Evolutionary conservation across 805 yeast species (phyloP).

Genomic region (Nakazawaea molendinolei): DNA sequence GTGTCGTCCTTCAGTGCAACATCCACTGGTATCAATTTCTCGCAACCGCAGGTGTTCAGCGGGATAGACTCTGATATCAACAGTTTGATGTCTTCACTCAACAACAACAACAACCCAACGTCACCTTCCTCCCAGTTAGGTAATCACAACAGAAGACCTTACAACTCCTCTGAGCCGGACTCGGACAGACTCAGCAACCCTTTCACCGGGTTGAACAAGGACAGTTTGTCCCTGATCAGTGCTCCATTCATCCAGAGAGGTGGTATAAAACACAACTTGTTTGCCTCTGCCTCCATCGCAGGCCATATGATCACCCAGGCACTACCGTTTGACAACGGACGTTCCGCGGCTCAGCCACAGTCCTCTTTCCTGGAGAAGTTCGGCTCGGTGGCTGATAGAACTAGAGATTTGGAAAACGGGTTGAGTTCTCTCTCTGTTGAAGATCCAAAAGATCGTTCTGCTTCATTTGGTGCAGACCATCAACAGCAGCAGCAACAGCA

Average conservation of each 20-base stretch:
- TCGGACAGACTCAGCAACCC: conserved; percentile 25
- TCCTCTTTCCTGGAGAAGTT: conserved; percentile 54
- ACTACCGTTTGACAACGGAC: conserved; percentile 30
- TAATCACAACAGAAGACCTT: conserved; percentile 15
- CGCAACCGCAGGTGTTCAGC: conserved; percentile 1
- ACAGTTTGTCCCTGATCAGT: conserved; percentile 40
- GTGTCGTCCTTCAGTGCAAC: conserved; percentile 8
- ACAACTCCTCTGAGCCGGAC: conserved; percentile 28
- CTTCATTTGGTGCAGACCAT: conserved; percentile 32
- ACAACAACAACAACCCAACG: conserved; percentile 17
- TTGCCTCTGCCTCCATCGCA: conserved; percentile 58
- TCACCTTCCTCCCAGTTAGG: conserved; percentile 8
- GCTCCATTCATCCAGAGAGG: conserved; percentile 27
- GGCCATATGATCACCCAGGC: conserved; percentile 42
- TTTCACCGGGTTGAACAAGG: conserved; percentile 38
- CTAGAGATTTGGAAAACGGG: conserved; percentile 55
- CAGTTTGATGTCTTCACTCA: conserved; percentile 25
- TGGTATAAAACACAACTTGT: conserved; percentile 30
- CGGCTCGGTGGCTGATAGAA: conserved; percentile 60
- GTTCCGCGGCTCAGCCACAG: conserved; percentile 16
- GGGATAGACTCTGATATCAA: conserved; percentile 21
- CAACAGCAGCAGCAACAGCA: conserved; percentile 21
- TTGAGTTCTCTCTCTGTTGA: conserved; percentile 21
- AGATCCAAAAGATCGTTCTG: conserved; percentile 26
- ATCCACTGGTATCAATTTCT: conserved; percentile 1